A percentile compares a stretch with the other conserved stretches of the same genome.
Evolutionary conservation across 805 yeast species (phyloP).

Genomic region (Candida namnaoensis): DNA sequence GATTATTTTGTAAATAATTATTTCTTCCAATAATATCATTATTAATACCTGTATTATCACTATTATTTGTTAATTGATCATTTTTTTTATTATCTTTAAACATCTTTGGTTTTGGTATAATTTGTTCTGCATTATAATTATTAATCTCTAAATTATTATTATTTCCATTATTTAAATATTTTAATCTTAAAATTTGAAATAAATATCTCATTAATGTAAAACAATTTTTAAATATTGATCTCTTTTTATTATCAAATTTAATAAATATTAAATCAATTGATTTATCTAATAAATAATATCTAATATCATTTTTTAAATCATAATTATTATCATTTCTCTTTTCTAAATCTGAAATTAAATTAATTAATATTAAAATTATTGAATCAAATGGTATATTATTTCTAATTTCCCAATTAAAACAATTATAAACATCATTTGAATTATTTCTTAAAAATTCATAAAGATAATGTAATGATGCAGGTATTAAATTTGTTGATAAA

Average conservation of each 20-base stretch:
- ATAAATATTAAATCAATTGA: conserved; percentile 21
- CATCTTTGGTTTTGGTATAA: conserved; percentile 16
- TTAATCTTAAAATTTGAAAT: conserved; percentile 21
- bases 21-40: neutral
- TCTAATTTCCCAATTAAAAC: conserved; percentile 53
- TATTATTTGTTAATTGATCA: no score
- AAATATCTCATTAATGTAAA: conserved; percentile 22
- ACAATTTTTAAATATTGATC: conserved; percentile 23
- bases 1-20: neutral
- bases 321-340: conserved; percentile 17
- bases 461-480: conserved; percentile 47
- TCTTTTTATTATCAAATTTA: conserved; percentile 23
- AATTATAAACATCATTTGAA: conserved; percentile 35
- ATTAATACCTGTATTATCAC: neutral
- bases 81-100: neutral
- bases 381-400: conserved; percentile 56
- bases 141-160: conserved; percentile 6
- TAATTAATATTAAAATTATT: conserved; percentile 40
- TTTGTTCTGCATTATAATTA: conserved; percentile 15
- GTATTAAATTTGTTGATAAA: conserved; percentile 43
- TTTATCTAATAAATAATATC: conserved; percentile 21
- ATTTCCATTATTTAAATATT: conserved; percentile 16
- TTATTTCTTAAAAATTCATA: conserved; percentile 46
- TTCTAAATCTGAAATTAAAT: conserved; percentile 41
- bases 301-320: conserved; percentile 24